Percentiles rank a stretch among this genome's conserved stretches.
Evolutionary conservation across 306 rosid genomes (phyloP).

Genomic region (Neltuma alba): DNA sequence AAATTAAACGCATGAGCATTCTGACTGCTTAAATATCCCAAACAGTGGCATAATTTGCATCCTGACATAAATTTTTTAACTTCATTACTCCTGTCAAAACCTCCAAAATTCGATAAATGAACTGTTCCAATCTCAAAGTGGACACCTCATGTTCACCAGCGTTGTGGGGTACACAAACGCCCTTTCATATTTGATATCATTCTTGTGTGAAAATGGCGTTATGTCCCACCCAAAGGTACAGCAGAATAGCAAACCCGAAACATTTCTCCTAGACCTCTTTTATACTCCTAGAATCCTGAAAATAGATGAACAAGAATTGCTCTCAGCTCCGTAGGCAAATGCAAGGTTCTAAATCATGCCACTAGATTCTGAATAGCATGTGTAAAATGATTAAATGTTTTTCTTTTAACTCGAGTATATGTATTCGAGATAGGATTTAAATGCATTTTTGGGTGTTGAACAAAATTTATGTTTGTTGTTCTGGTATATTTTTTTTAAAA

Average conservation of each 20-base stretch:
- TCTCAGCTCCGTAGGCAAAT: background rate
- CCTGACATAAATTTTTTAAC: background rate
- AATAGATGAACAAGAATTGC: constrained; percentile 2
- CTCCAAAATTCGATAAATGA: background rate
- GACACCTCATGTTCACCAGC: background rate
- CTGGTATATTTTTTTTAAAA: background rate
- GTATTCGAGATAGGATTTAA: background rate
- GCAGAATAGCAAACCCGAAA: background rate
- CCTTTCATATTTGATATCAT: background rate
- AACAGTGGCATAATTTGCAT: background rate
- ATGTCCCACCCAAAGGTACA: background rate
- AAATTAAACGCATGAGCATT: background rate
- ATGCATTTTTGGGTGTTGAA: background rate
- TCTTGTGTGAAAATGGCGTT: background rate
- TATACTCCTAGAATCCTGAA: background rate
- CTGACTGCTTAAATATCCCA: background rate
- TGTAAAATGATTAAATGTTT: background rate
- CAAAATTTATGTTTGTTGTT: background rate
- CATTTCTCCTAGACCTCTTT: background rate
- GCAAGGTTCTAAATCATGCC: background rate
- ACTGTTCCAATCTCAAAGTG: background rate
- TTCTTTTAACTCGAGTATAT: background rate
- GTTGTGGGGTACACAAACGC: background rate
- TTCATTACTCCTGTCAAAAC: background rate
- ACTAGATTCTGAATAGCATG: background rate